Percentiles rank a stretch among this genome's conserved stretches.
phyloP scores from a whole-genome alignment of 1,284 basidiomycete genomes.

The Somion occarium region DNA sequence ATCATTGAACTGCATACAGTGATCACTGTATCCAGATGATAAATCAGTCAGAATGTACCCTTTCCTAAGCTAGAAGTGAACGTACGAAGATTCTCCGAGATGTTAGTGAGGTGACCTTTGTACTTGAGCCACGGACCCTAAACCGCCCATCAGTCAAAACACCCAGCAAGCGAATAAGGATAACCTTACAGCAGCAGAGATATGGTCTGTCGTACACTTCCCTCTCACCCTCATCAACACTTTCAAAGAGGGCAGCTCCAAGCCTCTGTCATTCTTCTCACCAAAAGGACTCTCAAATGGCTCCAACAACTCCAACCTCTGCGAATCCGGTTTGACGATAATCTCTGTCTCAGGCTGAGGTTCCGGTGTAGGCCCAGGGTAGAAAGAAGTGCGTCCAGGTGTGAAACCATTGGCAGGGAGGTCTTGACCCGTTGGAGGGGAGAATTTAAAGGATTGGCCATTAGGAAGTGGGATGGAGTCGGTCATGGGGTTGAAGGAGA shows the following conservation, averaged over 20 bases:
- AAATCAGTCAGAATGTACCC: too few species aligned
- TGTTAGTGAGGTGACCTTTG: conserved; percentile 94
- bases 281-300: conserved; percentile 85
- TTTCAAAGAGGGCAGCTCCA: conserved; percentile 80
- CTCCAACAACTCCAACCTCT: conserved; percentile 83
- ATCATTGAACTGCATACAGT: conserved; percentile 44
- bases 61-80: too few species aligned
- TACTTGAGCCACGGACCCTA: conserved; percentile 98
- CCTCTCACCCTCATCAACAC: conserved; percentile 91
- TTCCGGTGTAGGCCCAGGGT: conserved; percentile 73
- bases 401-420: conserved; percentile 85
- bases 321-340: conserved; percentile 75
- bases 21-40: conserved; percentile 42
- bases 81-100: conserved; percentile 92
- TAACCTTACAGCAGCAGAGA: conserved; percentile 84
- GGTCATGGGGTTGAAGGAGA: conserved; percentile 92
- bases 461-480: conserved; percentile 76
- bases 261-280: conserved; percentile 43
- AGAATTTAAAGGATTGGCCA: conserved; percentile 83
- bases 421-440: conserved; percentile 80
- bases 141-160: too few species aligned
- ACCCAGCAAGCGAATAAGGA: too few species aligned
- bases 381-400: conserved; percentile 73
- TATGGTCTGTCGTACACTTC: conserved; percentile 99
- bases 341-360: conserved; percentile 80